Base-by-base conservation (phyloP, 257 asterid species). In the Lantana camara region DNA sequence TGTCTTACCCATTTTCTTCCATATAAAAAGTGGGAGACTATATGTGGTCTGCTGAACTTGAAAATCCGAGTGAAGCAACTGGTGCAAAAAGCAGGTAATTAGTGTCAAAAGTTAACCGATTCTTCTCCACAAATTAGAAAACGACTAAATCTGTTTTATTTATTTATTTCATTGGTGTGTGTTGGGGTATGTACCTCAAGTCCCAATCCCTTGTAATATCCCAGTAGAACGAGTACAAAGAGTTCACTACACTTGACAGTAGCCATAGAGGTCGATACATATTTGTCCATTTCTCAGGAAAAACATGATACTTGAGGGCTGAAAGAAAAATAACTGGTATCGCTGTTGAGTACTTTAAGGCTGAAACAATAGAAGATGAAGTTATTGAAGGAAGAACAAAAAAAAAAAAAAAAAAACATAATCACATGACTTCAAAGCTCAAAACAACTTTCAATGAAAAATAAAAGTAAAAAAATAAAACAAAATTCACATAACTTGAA, bases 201-300 rank as follows among this genome's bases (percentile, higher is more conserved):
- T 94, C 99, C 99, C 99, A 94, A 62, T 90, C 99, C 47, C 96
- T 78, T 23, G 86, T 83, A 20, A 94, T 74, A 69, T 94, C 99
- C 98, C 98, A 94, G 80, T 94, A 90, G 83, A 94, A 94, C 5
- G 99, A 94, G 83, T 94, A 94, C 52, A 83, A 67, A 12, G 96
- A 88, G 81, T 94, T 94, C 76, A 88, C 27, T 56, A 90, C 88
- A 73, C 91, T 74, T 8, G 98, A 94, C 32, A 90, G 73, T 60
- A 94, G 98, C 98, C 99, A 94, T 30, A 94, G 76, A 50, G 96
- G 98, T 17, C 98, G 84, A 75, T 90, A 88, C 7, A 90, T 29
- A 53, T 63, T 77, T 9, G 76, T 77, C 99, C 99, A 94, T 54
- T 80, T 79, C 23, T 88, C 88, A 55, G 96, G 95, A 42, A 80